Conservation (phyloP, 2,329 filamentous ascomycete genomes). For the Scytalidium lignicola region DNA sequence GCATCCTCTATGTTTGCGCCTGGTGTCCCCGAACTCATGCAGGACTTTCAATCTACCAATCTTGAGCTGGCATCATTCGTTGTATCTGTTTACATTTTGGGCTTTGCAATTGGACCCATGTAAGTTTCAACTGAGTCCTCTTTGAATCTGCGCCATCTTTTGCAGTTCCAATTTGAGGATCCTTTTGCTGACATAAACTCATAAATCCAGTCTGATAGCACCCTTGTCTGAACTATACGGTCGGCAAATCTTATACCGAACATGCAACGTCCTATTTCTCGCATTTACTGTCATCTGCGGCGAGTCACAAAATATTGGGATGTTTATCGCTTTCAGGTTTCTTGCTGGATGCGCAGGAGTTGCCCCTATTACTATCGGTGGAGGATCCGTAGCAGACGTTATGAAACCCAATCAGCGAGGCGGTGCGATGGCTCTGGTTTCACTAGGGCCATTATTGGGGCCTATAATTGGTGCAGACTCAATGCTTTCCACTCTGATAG, state of each 20-base stretch:
- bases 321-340: slow-evolving; percentile 60
- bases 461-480: slow-evolving; percentile 34
- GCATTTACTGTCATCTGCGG: slow-evolving; percentile 52
- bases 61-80: slow-evolving; percentile 52
- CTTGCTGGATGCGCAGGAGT: slow-evolving; percentile 58
- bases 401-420: slow-evolving; percentile 51
- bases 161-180: no score
- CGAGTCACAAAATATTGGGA: slow-evolving; percentile 64
- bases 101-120: slow-evolving; percentile 2
- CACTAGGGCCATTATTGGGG: slow-evolving; percentile 33
- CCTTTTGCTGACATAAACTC: no score
- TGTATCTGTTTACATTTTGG: slow-evolving; percentile 39
- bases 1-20: slow-evolving; percentile 38
- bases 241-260: slow-evolving; percentile 32
- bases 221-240: slow-evolving; percentile 39
- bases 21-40: slow-evolving; percentile 39
- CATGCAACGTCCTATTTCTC: slow-evolving; percentile 30
- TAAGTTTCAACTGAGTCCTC: no score
- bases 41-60: slow-evolving; percentile 36
- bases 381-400: slow-evolving; percentile 62
- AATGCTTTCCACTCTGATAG: no score
- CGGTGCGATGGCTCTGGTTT: slow-evolving; percentile 47
- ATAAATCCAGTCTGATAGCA: no score
- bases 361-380: slow-evolving; percentile 53
- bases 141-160: no score